Evolutionary conservation across 345 rosid species (phyloP).

Genomic region (Reutealis trisperma): DNA sequence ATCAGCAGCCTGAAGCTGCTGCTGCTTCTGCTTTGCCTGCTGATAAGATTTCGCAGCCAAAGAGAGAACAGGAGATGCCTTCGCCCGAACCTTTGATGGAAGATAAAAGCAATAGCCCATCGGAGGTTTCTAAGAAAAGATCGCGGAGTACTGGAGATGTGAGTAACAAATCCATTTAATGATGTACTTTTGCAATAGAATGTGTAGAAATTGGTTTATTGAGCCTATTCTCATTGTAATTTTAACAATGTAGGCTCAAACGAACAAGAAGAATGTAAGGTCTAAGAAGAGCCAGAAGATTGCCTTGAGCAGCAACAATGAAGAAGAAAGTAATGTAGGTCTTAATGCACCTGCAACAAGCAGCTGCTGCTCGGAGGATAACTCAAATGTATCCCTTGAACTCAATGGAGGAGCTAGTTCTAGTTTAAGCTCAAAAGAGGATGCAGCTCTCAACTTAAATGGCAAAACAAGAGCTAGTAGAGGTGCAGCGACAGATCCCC

Average conservation of each 20-base stretch:
- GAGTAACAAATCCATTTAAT: conserved; percentile 25
- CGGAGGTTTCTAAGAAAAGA: conserved; percentile 58
- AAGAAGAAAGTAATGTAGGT: conserved; percentile 39
- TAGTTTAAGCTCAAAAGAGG: conserved; percentile 41
- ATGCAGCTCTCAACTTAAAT: conserved; percentile 44
- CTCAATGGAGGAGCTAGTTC: conserved; percentile 40
- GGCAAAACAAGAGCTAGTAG: conserved; percentile 78
- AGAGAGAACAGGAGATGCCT: conserved; percentile 29
- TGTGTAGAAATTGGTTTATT: not conserved
- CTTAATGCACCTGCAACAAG: conserved; percentile 37
- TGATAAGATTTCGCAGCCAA: conserved; percentile 23
- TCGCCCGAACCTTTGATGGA: conserved; percentile 29
- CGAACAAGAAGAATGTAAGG: conserved; percentile 44
- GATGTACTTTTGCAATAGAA: not conserved
- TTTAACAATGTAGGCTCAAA: conserved; percentile 33
- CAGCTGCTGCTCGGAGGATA: conserved; percentile 59
- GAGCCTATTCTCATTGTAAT: not conserved
- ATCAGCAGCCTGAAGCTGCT: conserved; percentile 18
- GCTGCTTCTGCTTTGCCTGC: too few relatives aligned
- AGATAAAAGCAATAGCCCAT: conserved; percentile 33
- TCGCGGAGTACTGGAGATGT: conserved; percentile 46
- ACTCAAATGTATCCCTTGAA: conserved; percentile 49
- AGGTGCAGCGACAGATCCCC: conserved; percentile 80
- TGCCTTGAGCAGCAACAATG: conserved; percentile 27
- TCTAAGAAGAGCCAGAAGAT: conserved; percentile 40